phyloP scores from a whole-genome alignment of 441 rosid species.

The Raphanus hybrid region DNA sequence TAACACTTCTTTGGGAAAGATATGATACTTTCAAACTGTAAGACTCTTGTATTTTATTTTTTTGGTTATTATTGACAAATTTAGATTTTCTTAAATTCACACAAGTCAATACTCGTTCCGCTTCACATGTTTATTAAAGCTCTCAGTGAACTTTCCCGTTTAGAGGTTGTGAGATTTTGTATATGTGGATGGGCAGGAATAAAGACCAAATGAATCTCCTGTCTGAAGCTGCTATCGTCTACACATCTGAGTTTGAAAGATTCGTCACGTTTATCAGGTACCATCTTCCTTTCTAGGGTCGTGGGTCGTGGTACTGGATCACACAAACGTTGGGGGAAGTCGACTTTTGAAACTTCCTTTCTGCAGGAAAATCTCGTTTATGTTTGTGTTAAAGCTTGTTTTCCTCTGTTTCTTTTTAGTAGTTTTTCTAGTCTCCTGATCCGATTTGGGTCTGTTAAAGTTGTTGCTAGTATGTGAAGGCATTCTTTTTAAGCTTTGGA shows the following conservation, averaged over 20 bases:
- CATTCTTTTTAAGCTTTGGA: slow-evolving; percentile 17
- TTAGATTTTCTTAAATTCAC: slow-evolving; percentile 22
- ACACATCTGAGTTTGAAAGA: slow-evolving; percentile 79
- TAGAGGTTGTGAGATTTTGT: slow-evolving; percentile 36
- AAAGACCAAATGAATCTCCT: slow-evolving; percentile 58
- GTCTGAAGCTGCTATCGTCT: slow-evolving; percentile 76
- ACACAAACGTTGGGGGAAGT: slow-evolving; percentile 11
- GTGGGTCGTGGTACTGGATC: slow-evolving; percentile 25
- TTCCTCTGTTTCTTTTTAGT: slow-evolving; percentile 13
- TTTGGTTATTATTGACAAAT: slow-evolving; percentile 13
- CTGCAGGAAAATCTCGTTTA: background rate
- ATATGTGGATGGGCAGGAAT: slow-evolving; percentile 53
- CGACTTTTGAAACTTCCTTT: slow-evolving; percentile 7
- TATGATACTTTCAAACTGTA: slow-evolving; percentile 69
- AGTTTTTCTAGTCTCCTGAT: background rate
- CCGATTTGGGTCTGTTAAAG: slow-evolving; percentile 16
- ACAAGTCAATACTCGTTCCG: slow-evolving; percentile 17
- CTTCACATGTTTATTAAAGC: slow-evolving; percentile 11
- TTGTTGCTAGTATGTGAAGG: slow-evolving; percentile 26
- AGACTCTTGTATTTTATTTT: slow-evolving; percentile 43
- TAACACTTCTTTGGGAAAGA: slow-evolving; percentile 71
- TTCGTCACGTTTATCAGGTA: slow-evolving; percentile 86
- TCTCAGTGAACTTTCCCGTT: slow-evolving; percentile 12
- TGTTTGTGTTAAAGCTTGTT: slow-evolving; percentile 15
- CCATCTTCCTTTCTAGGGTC: slow-evolving; percentile 27